Evolutionary conservation across 148 eudicot species (phyloP), one percentile per base, ranked within the genome.

Genomic region (Chenopodium suecicum): DNA sequence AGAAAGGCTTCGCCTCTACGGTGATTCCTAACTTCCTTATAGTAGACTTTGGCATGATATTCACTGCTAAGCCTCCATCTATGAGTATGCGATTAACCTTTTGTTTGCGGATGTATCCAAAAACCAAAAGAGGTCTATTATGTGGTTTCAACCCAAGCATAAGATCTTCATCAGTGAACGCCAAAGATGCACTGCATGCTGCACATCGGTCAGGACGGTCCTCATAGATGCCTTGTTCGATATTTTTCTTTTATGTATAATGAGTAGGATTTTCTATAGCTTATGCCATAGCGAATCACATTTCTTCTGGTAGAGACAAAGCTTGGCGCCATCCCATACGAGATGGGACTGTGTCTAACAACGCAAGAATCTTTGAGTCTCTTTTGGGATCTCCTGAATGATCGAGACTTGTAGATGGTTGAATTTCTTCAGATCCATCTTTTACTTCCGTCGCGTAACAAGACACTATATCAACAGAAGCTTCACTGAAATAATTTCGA

Each of bases 1-100:
- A 27, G 7, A 69, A 73, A 1, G 56, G 32, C 7, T 73, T 73
- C 0, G 10, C 58, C 1, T 73, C 54, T 1, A 0, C 14, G 17
- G 62, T 47, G 13, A 73, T 73, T 1, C 62, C 20, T 46, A 72
- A 17, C 14, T 72, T 34, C 20, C 2, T 10, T 44, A 74, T 74
- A 14, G 37, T 74, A 27, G 77, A 25, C 34, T 74, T 74, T 2
- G 77, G 77, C 77, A 50, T 52, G 20, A 74, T 64, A 7, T 77
- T 77, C 46, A 77, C 58, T 1, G 23, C 23, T 1, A 58, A 77
- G 4, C 37, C 58, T 41, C 80, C 37, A 12, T 64, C 60, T 13
- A 65, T 1, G 9, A 77, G 11, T 19, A 77, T 65, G 22, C 37
- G 23, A 0, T 23, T 16, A 0, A 64, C 58, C 23, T 23, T 44